Evolutionary conservation across 768 basidiomycete genomes (phyloP).

Genomic region (Boletellus ananiceps): DNA sequence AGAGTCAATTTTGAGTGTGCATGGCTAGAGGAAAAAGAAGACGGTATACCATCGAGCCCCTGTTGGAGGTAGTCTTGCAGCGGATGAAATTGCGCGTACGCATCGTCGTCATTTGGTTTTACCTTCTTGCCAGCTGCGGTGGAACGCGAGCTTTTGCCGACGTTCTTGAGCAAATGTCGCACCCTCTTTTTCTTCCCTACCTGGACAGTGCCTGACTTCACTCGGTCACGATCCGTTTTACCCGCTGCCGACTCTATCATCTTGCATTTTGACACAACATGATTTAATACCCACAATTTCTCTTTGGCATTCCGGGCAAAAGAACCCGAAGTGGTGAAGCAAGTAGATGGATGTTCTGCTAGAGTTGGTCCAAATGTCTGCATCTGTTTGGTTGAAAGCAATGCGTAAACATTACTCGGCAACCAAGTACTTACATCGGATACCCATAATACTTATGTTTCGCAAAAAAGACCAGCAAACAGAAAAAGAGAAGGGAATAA

Average conservation of each 20-base stretch:
- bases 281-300: neutral
- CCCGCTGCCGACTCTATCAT: neutral
- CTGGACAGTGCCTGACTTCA: neutral
- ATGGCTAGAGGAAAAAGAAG: no score
- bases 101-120: conserved; percentile 46
- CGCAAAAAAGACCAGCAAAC: no score
- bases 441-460: no score
- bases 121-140: conserved; percentile 11
- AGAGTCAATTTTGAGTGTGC: no score
- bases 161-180: neutral
- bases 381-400: no score
- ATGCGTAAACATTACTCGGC: no score
- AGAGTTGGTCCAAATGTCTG: no score
- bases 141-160: neutral
- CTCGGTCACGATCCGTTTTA: neutral
- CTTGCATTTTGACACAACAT: neutral
- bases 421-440: no score
- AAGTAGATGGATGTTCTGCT: no score
- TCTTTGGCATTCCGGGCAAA: no score
- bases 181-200: neutral
- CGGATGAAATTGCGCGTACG: conserved; percentile 46
- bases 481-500: neutral
- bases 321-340: neutral
- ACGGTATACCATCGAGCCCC: conserved; percentile 52
- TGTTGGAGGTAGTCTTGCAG: conserved; percentile 50